phyloP scores from a whole-genome alignment of 2,329 filamentous ascomycete species.

The Ceratocystis huliohia region DNA sequence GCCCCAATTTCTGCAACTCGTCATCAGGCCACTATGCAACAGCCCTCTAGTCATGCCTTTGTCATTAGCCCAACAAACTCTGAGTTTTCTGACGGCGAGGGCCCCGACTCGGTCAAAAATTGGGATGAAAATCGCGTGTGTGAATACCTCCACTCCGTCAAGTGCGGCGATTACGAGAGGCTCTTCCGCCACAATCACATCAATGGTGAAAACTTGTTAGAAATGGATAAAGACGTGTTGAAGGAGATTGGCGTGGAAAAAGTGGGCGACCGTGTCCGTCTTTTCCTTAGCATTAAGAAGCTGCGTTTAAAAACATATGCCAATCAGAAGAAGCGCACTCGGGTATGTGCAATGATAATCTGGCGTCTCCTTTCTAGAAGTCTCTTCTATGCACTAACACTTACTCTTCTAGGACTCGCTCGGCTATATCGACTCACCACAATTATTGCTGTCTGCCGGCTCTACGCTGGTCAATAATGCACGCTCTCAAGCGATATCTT shows the following conservation, averaged over 20 bases:
- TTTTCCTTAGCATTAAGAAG: slow-evolving; percentile 77
- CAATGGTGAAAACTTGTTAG: slow-evolving; percentile 89
- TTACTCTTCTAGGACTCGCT: slow-evolving; percentile 57
- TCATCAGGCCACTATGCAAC: slow-evolving; percentile 24
- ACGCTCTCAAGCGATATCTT: slow-evolving; percentile 30
- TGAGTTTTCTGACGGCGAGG: slow-evolving; percentile 64
- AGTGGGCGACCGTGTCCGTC: slow-evolving; percentile 85
- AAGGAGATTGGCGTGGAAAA: slow-evolving; percentile 99
- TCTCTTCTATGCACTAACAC: slow-evolving; percentile 8
- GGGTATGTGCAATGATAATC: slow-evolving; percentile 43
- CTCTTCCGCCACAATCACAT: slow-evolving; percentile 88
- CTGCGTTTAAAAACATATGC: slow-evolving; percentile 63
- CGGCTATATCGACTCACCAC: slow-evolving; percentile 61
- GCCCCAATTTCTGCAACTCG: slow-evolving; percentile 37
- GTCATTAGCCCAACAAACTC: slow-evolving; percentile 19
- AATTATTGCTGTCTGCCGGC: slow-evolving; percentile 46
- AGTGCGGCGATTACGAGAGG: slow-evolving; percentile 86
- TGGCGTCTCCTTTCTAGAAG: not conserved
- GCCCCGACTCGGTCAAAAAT: slow-evolving; percentile 60
- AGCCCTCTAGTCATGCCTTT: slow-evolving; percentile 14
- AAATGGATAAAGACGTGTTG: slow-evolving; percentile 91
- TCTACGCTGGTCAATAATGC: slow-evolving; percentile 49
- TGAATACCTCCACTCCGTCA: slow-evolving; percentile 81
- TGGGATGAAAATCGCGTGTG: slow-evolving; percentile 90
- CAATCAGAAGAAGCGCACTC: slow-evolving; percentile 70